phyloP scores from a whole-genome alignment of 2,329 filamentous ascomycete genomes.

The Aspergillus melleus region DNA sequence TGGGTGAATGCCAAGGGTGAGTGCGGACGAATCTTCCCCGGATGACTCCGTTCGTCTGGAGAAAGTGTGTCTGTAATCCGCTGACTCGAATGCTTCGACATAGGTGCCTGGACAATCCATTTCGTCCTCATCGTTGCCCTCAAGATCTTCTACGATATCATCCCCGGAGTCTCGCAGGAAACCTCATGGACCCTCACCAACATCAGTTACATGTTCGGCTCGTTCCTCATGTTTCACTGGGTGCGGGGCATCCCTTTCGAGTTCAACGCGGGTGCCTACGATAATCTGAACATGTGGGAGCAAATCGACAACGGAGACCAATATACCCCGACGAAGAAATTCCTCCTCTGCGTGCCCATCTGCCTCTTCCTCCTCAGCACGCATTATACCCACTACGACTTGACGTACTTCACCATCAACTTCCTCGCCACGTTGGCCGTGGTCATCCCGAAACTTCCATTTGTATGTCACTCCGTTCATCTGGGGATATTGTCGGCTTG shows the following conservation, averaged over 20 bases:
- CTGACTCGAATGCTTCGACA: constrained; percentile 12
- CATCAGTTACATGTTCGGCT: constrained; percentile 98
- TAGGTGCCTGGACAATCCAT: constrained; percentile 98
- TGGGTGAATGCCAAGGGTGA: constrained; percentile 99
- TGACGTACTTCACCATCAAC: constrained; percentile 97
- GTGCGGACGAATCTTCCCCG: constrained; percentile 24
- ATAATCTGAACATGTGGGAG: constrained; percentile 99
- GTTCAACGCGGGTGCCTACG: constrained; percentile 97
- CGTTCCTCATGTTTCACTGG: constrained; percentile 99
- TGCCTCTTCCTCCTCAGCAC: constrained; percentile 94
- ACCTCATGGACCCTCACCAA: constrained; percentile 99
- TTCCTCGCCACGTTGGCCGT: constrained; percentile 88
- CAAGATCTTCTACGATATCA: constrained; percentile 96
- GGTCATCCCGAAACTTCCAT: constrained; percentile 93
- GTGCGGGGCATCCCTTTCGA: constrained; percentile 97
- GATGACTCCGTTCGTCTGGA: not conserved
- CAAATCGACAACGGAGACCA: constrained; percentile 99
- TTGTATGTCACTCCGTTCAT: constrained; percentile 61
- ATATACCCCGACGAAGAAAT: constrained; percentile 98
- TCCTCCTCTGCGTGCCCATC: constrained; percentile 90
- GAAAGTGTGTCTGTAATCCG: constrained; percentile 13
- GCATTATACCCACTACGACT: constrained; percentile 97
- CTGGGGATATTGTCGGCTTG: not conserved
- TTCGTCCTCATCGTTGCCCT: constrained; percentile 85
- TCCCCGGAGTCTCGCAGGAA: constrained; percentile 94